phyloP scores from a whole-genome alignment of 2,329 filamentous ascomycete genomes.

The Corniculantispora saksenae region DNA sequence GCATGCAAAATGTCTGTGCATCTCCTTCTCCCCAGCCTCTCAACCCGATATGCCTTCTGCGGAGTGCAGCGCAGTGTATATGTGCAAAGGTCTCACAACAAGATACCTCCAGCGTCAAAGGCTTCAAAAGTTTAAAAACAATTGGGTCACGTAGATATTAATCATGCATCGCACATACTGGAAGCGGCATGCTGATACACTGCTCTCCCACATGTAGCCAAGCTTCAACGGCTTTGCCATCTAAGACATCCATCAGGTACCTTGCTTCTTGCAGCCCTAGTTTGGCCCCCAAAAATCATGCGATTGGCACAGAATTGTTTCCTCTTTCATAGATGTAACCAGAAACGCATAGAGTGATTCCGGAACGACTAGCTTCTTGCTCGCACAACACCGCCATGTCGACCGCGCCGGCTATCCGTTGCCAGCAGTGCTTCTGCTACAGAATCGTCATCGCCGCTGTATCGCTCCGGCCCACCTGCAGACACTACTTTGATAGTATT shows the following conservation, averaged over 20 bases:
- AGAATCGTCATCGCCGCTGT: constrained; percentile 46
- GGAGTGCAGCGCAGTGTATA: background rate
- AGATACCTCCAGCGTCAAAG: background rate
- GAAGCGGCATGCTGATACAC: too few relatives aligned
- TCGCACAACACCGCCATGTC: constrained; percentile 25
- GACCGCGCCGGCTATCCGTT: constrained; percentile 42
- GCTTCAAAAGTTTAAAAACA: background rate
- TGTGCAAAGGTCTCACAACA: background rate
- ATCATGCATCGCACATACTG: background rate
- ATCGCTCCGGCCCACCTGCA: constrained; percentile 62
- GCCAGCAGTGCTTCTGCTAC: constrained; percentile 35
- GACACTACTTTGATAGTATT: constrained; percentile 72
- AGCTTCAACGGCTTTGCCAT: background rate
- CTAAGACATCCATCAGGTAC: background rate
- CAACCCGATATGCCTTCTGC: too few relatives aligned
- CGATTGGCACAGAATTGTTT: background rate
- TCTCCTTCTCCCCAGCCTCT: background rate
- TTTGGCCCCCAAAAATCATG: background rate
- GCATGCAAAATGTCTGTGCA: background rate
- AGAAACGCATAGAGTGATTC: background rate
- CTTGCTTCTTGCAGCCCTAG: background rate
- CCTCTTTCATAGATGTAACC: background rate
- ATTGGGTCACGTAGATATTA: background rate
- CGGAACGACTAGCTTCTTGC: background rate
- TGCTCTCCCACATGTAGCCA: background rate